These are phyloP conservation scores for Plenodomus lindquistii DNA, from an alignment of 2,329 filamentous ascomycete genomes.

Conservation along the genomic window DNA sequence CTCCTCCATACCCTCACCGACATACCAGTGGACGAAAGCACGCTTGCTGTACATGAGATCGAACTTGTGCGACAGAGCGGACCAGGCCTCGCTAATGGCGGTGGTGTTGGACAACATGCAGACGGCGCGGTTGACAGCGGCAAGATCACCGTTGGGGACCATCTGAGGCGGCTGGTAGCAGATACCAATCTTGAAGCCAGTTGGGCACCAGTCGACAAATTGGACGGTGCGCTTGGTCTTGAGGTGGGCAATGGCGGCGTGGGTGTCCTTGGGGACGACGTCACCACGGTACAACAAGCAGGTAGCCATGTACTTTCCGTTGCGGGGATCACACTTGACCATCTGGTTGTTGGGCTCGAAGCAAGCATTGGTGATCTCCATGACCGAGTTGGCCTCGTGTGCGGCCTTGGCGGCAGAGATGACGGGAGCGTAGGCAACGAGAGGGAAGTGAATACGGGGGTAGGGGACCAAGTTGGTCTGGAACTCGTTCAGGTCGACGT, in stretches of 20 bases:
- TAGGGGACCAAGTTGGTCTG: conserved; percentile 99
- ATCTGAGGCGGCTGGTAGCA: conserved; percentile 98
- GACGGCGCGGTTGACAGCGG: conserved; percentile 97
- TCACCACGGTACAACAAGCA: conserved; percentile 98
- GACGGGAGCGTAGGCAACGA: conserved; percentile 93
- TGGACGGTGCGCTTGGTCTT: conserved; percentile 99
- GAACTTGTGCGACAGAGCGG: conserved; percentile 94
- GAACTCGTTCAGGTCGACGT: conserved; percentile 99
- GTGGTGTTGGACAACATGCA: conserved; percentile 99
- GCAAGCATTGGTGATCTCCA: conserved; percentile 98
- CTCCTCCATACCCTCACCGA: conserved; percentile 99
- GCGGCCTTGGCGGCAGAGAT: conserved; percentile 93
- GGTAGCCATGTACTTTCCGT: conserved; percentile 99
- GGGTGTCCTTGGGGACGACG: conserved; percentile 94
- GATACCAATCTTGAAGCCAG: conserved; percentile 99
- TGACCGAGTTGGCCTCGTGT: conserved; percentile 96
- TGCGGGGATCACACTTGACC: conserved; percentile 98
- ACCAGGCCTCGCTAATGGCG: conserved; percentile 97
- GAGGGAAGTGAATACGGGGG: conserved; percentile 98
- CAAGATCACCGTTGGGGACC: conserved; percentile 95
- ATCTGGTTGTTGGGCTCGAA: conserved; percentile 99
- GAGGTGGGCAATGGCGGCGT: conserved; percentile 88
- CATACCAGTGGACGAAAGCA: conserved; percentile 99
- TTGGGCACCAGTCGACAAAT: conserved; percentile 99
- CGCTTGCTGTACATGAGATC: conserved; percentile 99